phyloP scores from a whole-genome alignment of 805 yeast species.

The Saccharomycopsis vini region DNA sequence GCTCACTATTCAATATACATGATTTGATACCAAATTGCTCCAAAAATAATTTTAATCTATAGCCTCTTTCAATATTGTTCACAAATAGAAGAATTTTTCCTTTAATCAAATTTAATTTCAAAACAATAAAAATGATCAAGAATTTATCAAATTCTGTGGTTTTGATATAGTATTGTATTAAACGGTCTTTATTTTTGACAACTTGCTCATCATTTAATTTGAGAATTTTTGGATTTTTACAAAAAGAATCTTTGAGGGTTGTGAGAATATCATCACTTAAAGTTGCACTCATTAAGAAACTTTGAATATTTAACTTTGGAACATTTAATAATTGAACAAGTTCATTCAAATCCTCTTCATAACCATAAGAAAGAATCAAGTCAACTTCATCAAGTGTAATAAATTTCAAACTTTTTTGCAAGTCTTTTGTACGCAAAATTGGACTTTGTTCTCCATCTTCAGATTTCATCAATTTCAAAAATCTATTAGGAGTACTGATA shows the following conservation, averaged over 20 bases:
- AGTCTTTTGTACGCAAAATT: constrained; percentile 23
- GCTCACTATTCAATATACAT: constrained; percentile 83
- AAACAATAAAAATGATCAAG: constrained; percentile 79
- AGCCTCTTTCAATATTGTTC: constrained; percentile 91
- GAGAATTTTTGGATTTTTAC: constrained; percentile 74
- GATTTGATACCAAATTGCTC: constrained; percentile 92
- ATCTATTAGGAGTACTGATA: constrained; percentile 79
- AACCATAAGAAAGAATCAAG: constrained; percentile 81
- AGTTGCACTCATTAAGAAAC: constrained; percentile 95
- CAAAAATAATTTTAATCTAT: constrained; percentile 78
- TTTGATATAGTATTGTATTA: constrained; percentile 79
- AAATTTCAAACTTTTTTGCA: constrained; percentile 34
- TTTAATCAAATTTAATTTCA: constrained; percentile 77
- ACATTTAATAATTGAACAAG: constrained; percentile 58
- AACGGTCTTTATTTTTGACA: constrained; percentile 42
- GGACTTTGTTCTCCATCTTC: constrained; percentile 30
- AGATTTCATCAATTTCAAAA: constrained; percentile 38
- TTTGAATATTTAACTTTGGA: constrained; percentile 44
- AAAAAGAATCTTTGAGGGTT: constrained; percentile 63
- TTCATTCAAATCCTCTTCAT: constrained; percentile 71
- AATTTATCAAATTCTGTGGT: constrained; percentile 89
- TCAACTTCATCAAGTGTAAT: constrained; percentile 73
- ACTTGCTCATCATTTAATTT: constrained; percentile 66
- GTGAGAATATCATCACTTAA: constrained; percentile 71
- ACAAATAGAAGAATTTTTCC: constrained; percentile 91